Evolutionary conservation across 805 yeast genomes (phyloP).

Genomic region (Metschnikowia borealis): DNA sequence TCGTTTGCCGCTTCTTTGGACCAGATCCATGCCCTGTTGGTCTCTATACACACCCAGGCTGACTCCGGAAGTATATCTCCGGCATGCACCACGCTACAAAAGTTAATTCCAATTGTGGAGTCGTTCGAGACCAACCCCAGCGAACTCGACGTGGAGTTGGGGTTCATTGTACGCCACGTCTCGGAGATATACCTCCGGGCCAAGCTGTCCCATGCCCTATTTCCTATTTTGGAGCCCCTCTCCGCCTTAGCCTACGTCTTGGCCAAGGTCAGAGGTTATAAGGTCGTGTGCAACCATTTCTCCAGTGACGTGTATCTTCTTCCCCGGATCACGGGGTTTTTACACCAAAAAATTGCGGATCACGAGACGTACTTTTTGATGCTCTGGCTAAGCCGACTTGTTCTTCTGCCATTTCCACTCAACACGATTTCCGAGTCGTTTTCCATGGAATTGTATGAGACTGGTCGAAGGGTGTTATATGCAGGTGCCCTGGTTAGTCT

Average conservation of each 20-base stretch:
- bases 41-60: not conserved
- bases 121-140: slow-evolving; percentile 55
- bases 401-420: slow-evolving; percentile 72
- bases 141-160: slow-evolving; percentile 42
- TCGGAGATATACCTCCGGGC: slow-evolving; percentile 22
- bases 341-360: slow-evolving; percentile 14
- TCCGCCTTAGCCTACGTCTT: slow-evolving; percentile 52
- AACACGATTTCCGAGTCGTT: slow-evolving; percentile 24
- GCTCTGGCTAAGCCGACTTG: slow-evolving; percentile 69
- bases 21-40: not conserved
- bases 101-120: slow-evolving; percentile 21
- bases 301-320: slow-evolving; percentile 56
- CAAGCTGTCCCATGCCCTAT: slow-evolving; percentile 4
- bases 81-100: not conserved
- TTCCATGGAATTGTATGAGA: slow-evolving; percentile 23
- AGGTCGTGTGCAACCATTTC: slow-evolving; percentile 54
- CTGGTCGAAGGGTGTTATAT: slow-evolving; percentile 30
- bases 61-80: not conserved
- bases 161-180: slow-evolving; percentile 27
- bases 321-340: slow-evolving; percentile 24
- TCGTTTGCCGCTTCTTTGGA: not conserved
- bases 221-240: slow-evolving; percentile 5
- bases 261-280: slow-evolving; percentile 63
- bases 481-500: slow-evolving; percentile 41
- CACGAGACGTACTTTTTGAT: slow-evolving; percentile 41